Base-by-base conservation (phyloP, 495 filamentous ascomycete genomes). In the Aspergillus hancockii region DNA sequence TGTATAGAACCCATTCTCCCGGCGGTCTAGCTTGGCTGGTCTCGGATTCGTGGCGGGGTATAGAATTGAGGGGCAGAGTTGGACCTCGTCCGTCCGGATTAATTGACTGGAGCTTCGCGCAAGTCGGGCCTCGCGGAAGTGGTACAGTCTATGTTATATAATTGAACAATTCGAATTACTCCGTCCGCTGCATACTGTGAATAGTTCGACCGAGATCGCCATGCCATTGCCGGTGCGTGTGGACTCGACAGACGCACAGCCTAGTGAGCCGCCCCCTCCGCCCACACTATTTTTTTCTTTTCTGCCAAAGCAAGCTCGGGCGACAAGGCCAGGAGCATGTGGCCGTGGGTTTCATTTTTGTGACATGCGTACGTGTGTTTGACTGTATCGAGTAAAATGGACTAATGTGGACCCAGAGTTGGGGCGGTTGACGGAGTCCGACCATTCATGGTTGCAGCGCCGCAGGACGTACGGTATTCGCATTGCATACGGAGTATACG, bases 1-100 rank as follows among this genome's bases (percentile, higher is more conserved):
- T 65, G 59, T 32, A 69, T 66, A 40, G 64, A 67, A 22, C 69
- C 68, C 74, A 75, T 76, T 49, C 23, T 70, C 45, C 52, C 47
- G 52, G 47, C 54, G 41, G 55, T 54, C 55, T 54, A 57, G 55
- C 55, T 50, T 60, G n/a, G 38, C 34, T 60, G 50, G 52, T 65
- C 53, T 36, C 45, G 16, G 36, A 50, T 46, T 55, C 51, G 49
- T 58, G 50, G 38, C 36, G 50, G 14, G 46, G 31, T 53, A 22
- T 19, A 38, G 13, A 25, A 19, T 5, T 49, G 46, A 28, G 21
- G 31, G 23, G 31, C 18, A 23, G 23, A 14, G 25, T 19, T 21
- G 40, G n/a, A 19, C 34, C 18, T 28, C 16, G 54, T 32, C 25
- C 25, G 54, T 4, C 25, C 23, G 54, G n/a, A 19, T 54, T 21